Percentiles rank a stretch among this genome's conserved stretches.
phyloP scores from a whole-genome alignment of 345 rosid species.

The Gossypium mustelinum region DNA sequence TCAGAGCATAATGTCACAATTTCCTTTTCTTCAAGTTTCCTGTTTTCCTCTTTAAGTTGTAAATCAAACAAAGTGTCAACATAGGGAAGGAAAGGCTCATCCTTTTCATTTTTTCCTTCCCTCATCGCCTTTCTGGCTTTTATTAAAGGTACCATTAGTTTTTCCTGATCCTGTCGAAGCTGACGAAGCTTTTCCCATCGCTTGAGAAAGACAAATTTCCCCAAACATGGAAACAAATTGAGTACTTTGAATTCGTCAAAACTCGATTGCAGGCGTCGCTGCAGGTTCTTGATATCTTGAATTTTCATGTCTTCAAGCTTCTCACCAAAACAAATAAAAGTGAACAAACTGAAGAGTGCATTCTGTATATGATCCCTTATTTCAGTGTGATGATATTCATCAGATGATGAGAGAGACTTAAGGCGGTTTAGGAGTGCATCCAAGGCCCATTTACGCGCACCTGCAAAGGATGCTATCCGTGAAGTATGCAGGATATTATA shows the following conservation, averaged over 20 bases:
- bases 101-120: neutral
- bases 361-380: neutral
- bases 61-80: neutral
- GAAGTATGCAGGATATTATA: conserved; percentile 21
- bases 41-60: neutral
- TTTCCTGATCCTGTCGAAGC: neutral
- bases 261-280: neutral
- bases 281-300: conserved; percentile 1
- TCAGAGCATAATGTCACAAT: conserved; percentile 1
- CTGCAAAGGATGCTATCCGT: conserved; percentile 7
- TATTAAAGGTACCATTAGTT: neutral
- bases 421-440: conserved; percentile 1
- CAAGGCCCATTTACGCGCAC: conserved; percentile 20
- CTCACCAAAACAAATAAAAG: conserved; percentile 25
- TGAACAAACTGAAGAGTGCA: conserved; percentile 15
- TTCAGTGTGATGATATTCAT: neutral
- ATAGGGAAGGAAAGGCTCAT: neutral
- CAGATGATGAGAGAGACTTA: neutral
- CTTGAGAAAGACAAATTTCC: conserved; percentile 6
- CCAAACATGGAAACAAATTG: conserved; percentile 15
- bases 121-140: neutral
- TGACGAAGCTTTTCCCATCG: conserved; percentile 1
- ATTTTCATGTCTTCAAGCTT: conserved; percentile 11
- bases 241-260: conserved; percentile 2
- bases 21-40: neutral